Evolutionary conservation across 164 flowering plant genomes (phyloP).

Genomic region (Cinnamomum chago): DNA sequence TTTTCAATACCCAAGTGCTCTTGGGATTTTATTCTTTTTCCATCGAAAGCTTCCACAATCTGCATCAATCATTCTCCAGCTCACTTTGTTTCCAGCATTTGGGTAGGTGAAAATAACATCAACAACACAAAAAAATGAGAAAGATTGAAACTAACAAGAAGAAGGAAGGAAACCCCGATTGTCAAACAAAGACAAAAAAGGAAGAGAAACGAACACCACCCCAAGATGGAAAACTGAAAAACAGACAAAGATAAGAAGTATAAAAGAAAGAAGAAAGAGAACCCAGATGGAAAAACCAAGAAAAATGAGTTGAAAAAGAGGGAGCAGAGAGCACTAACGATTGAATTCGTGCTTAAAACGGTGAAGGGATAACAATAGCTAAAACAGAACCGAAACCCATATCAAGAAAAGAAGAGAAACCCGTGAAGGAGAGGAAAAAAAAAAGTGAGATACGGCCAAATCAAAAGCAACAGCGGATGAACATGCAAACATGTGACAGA

Average conservation of each 20-base stretch:
- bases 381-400: not conserved
- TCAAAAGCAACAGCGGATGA: too few relatives aligned
- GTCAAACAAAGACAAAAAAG: not conserved
- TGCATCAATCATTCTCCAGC: not conserved
- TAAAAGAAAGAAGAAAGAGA: not conserved
- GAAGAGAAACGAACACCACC: too few relatives aligned
- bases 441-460: not conserved
- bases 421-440: not conserved
- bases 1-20: not conserved
- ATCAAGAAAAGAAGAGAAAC: not conserved
- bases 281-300: not conserved
- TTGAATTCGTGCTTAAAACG: not conserved
- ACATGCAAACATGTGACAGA: too few relatives aligned
- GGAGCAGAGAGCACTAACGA: not conserved
- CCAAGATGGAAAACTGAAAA: not conserved
- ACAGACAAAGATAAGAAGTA: too few relatives aligned
- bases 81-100: not conserved
- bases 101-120: not conserved
- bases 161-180: not conserved
- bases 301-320: not conserved
- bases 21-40: not conserved
- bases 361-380: too few relatives aligned
- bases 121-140: not conserved
- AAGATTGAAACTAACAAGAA: not conserved
- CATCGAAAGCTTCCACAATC: not conserved